A percentile compares a stretch with the other conserved stretches of the same genome.
Evolutionary conservation across 2,329 filamentous ascomycete species (phyloP).

Genomic region (Colletotrichum tabaci): DNA sequence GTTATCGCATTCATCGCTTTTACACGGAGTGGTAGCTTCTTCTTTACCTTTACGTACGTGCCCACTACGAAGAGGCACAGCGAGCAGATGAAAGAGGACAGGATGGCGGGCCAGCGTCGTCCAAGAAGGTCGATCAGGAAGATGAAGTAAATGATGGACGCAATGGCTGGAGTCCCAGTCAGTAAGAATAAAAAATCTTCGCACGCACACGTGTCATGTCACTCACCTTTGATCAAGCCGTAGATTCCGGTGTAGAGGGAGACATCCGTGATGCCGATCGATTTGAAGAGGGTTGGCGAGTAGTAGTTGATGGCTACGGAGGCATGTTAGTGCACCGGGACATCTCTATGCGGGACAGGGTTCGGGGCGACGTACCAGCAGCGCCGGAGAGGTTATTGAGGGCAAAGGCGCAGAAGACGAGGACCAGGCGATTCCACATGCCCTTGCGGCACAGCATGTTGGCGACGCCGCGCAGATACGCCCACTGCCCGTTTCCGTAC

Average conservation of each 20-base stretch:
- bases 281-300: conserved; percentile 54
- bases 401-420: conserved; percentile 56
- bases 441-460: conserved; percentile 54
- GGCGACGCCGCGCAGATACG: conserved; percentile 53
- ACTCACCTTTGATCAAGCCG: conserved; percentile 56
- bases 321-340: neutral
- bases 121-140: conserved; percentile 57
- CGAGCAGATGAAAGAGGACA: conserved; percentile 63
- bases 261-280: conserved; percentile 61
- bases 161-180: conserved; percentile 47
- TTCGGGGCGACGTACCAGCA: neutral
- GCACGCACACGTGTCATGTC: too few relatives aligned
- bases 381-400: conserved; percentile 57
- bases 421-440: conserved; percentile 56
- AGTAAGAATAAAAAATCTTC: too few relatives aligned
- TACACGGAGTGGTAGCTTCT: too few relatives aligned
- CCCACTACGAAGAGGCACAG: conserved; percentile 66
- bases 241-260: conserved; percentile 66
- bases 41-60: conserved; percentile 63
- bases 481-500: conserved; percentile 52
- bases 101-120: conserved; percentile 58
- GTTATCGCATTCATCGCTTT: too few relatives aligned
- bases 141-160: conserved; percentile 58
- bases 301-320: conserved; percentile 59
- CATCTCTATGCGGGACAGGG: neutral